A percentile compares a stretch with the other conserved stretches of the same genome.
These are phyloP conservation scores for Schizothecium vesticola DNA, from an alignment of 495 filamentous ascomycete genomes.

Conservation along the genomic window DNA sequence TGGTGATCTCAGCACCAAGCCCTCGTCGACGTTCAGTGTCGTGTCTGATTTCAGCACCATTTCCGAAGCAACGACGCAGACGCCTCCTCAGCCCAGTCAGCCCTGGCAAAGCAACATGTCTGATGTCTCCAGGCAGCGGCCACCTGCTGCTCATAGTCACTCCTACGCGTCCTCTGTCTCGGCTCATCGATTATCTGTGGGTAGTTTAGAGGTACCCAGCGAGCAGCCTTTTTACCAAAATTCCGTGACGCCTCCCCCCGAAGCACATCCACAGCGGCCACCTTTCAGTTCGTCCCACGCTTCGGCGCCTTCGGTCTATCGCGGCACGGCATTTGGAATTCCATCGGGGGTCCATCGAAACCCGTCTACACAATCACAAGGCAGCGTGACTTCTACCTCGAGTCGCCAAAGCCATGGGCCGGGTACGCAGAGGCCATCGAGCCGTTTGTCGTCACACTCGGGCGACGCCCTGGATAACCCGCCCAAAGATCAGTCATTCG, in stretches of 20 bases:
- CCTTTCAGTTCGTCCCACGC: not conserved
- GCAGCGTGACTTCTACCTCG: not conserved
- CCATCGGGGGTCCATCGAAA: not conserved
- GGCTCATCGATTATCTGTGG: no score
- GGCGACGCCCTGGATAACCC: not conserved
- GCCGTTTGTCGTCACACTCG: not conserved
- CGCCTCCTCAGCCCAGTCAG: not conserved
- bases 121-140: not conserved
- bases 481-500: not conserved
- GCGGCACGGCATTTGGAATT: not conserved
- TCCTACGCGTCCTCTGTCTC: no score
- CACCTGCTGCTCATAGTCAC: not conserved
- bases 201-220: no score
- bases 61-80: not conserved
- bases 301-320: slow-evolving; percentile 5
- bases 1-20: not conserved
- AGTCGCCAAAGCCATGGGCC: not conserved
- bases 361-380: not conserved
- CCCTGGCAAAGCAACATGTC: not conserved
- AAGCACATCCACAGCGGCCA: not conserved
- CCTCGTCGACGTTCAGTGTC: not conserved
- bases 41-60: slow-evolving; percentile 6
- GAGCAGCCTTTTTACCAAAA: no score
- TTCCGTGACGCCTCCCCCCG: not conserved
- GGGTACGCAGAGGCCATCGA: not conserved